These are phyloP conservation scores for Kregervanrija fluxuum DNA, from an alignment of 805 yeast species.

Conservation along the genomic window DNA sequence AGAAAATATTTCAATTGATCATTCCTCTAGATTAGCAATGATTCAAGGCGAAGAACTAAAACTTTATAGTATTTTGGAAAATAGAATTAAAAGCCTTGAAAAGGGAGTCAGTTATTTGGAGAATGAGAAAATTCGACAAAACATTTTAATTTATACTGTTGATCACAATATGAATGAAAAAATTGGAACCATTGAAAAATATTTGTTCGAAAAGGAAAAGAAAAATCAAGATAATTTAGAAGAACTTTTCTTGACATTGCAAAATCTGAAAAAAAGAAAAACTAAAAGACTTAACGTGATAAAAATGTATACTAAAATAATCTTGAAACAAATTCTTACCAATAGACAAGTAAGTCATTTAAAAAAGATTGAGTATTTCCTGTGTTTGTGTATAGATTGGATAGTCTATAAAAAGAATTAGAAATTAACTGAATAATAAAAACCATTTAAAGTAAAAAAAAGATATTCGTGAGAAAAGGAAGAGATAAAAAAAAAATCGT, in stretches of 20 bases:
- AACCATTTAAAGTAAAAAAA: no score
- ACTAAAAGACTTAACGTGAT: not conserved
- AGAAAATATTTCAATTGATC: not conserved
- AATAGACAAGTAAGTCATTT: no score
- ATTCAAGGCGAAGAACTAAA: not conserved
- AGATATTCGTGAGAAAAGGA: no score
- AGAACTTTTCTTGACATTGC: not conserved
- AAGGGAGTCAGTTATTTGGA: not conserved
- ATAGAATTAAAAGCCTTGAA: slow-evolving; percentile 3
- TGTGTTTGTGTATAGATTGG: no score
- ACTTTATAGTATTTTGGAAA: not conserved
- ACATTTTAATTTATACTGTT: slow-evolving; percentile 7
- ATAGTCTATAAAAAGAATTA: no score
- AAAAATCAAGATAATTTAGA: not conserved
- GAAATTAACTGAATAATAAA: no score
- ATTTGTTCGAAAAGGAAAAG: not conserved
- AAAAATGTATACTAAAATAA: not conserved
- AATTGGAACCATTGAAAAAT: slow-evolving; percentile 8
- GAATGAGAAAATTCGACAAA: slow-evolving; percentile 8
- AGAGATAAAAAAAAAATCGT: no score
- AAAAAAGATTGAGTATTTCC: no score
- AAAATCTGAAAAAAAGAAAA: slow-evolving; percentile 2
- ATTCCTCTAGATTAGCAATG: not conserved
- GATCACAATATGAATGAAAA: slow-evolving; percentile 8
- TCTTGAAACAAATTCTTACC: not conserved